phyloP scores from a whole-genome alignment of 371 early-diverging fungal species.

The Entomophthora muscae region DNA sequence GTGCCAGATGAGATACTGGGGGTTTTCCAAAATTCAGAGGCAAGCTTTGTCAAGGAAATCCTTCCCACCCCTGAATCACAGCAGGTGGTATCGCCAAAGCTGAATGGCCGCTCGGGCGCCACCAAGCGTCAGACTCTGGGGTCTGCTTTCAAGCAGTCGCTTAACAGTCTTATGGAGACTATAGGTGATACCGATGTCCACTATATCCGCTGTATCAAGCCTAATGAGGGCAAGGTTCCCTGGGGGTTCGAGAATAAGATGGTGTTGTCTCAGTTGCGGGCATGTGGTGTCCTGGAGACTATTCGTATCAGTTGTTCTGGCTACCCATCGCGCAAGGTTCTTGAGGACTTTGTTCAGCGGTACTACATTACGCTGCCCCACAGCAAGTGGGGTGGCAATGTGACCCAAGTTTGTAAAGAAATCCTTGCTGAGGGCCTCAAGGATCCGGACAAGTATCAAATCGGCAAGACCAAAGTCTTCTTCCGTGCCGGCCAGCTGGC shows the following conservation, averaged over 20 bases:
- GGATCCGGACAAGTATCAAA: slow-evolving; percentile 75
- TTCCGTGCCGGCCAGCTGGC: slow-evolving; percentile 97
- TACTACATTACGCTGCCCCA: slow-evolving; percentile 75
- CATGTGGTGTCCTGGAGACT: slow-evolving; percentile 99
- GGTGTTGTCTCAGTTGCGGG: slow-evolving; percentile 90
- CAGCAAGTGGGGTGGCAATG: slow-evolving; percentile 42
- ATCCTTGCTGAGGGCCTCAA: slow-evolving; percentile 52
- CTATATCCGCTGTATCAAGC: slow-evolving; percentile 97
- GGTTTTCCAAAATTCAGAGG: slow-evolving; percentile 43
- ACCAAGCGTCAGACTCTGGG: slow-evolving; percentile 75
- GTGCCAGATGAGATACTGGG: slow-evolving; percentile 81
- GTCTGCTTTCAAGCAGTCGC: slow-evolving; percentile 64
- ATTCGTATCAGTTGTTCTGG: slow-evolving; percentile 98
- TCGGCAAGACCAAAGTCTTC: slow-evolving; percentile 96
- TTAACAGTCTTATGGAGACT: slow-evolving; percentile 84
- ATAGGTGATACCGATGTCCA: slow-evolving; percentile 83
- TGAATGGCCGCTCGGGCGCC: slow-evolving; percentile 25
- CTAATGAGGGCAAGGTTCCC: slow-evolving; percentile 81
- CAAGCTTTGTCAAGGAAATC: slow-evolving; percentile 60
- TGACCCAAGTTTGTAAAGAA: slow-evolving; percentile 29
- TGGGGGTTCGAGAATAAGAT: slow-evolving; percentile 80
- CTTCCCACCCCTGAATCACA: slow-evolving; percentile 22
- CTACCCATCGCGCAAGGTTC: slow-evolving; percentile 87
- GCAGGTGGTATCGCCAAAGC: slow-evolving; percentile 8
- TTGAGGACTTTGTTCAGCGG: slow-evolving; percentile 84